A percentile compares a stretch with the other conserved stretches of the same genome.
These are phyloP conservation scores for Periglandula ipomoeae DNA, from an alignment of 2,329 filamentous ascomycete genomes.

Conservation along the genomic window DNA sequence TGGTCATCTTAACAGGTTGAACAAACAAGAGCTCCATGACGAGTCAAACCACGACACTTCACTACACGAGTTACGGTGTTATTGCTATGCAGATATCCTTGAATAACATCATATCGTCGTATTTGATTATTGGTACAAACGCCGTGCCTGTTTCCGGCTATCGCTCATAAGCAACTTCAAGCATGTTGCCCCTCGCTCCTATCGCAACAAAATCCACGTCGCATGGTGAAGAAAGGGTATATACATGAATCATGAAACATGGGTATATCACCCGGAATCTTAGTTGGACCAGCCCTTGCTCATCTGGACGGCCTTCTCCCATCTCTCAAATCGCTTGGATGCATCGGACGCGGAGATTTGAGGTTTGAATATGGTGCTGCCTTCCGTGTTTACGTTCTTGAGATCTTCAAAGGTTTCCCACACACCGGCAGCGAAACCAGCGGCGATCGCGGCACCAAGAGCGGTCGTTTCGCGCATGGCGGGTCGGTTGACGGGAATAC, in stretches of 20 bases:
- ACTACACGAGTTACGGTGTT: too few species aligned
- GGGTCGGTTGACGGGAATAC: conserved; percentile 69
- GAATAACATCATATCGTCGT: too few species aligned
- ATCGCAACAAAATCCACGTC: too few species aligned
- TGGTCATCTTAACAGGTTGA: too few species aligned
- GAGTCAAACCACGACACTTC: too few species aligned
- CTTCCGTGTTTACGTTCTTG: conserved; percentile 60
- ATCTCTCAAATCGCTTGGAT: conserved; percentile 55
- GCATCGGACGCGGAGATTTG: conserved; percentile 52
- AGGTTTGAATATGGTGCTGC: conserved; percentile 59
- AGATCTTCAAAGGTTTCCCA: conserved; percentile 69
- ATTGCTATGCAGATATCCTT: too few species aligned
- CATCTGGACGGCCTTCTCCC: conserved; percentile 73
- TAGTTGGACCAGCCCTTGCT: conserved; percentile 58
- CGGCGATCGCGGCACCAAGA: conserved; percentile 72
- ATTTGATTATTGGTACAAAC: too few species aligned
- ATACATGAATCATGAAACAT: conserved; percentile 1
- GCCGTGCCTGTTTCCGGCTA: too few species aligned
- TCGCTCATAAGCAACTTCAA: too few species aligned
- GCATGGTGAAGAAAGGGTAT: neutral
- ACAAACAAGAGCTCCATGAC: too few species aligned
- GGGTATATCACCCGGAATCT: neutral
- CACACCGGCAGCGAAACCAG: conserved; percentile 65
- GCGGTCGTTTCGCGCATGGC: conserved; percentile 79
- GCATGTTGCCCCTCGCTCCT: too few species aligned